Evolutionary conservation across 139 green algal species (phyloP), one percentile per base, ranked within the genome.

Genomic region (Protoeuglena noctilucae): DNA sequence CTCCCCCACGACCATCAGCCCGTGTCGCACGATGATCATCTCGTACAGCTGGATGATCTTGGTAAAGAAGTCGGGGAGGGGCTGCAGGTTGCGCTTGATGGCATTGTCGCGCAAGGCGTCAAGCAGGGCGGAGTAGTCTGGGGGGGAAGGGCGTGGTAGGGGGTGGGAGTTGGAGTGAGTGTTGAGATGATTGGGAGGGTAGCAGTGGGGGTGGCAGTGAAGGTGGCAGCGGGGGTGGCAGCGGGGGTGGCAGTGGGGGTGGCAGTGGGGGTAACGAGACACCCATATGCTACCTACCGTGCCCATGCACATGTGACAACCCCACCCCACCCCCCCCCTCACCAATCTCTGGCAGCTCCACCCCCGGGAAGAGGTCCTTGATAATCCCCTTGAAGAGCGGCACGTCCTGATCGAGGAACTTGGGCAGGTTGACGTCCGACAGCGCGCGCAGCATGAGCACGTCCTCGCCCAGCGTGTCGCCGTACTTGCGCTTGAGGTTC

Each of bases 81-180:
- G 64, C 22, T 57, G 56, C 41, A 72, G 58, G 27, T 60, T 56
- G 27, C 40, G 34, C 39, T 59, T 51, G 29, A 45, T 39, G 41
- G 28, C 45, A 27, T 68, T 66, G 3, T 64, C 59, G n/a, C 26
- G 24, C 18, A 77, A 46, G 2, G 65, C 79, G 12, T 51, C 43
- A 3, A 60, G 61, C 39, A 84, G 59, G 57, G 76, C 73, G 54
- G 74, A 64, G 43, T 84, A 82, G 57, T 78, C 70, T n/a, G n/a
- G n/a, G n/a, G n/a, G n/a, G n/a, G n/a, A 46, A 40, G 50, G 28
- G 28, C 50, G 27, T 56, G 22, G 21, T 43, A n/a, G n/a, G n/a
- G n/a, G n/a, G n/a, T n/a, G n/a, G n/a, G n/a, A n/a, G n/a, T n/a
- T n/a, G n/a, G n/a, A n/a, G n/a, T n/a, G n/a, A n/a, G n/a, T n/a